Evolutionary conservation across 495 filamentous ascomycete genomes (phyloP).

Genomic region (Penicillium salamii): DNA sequence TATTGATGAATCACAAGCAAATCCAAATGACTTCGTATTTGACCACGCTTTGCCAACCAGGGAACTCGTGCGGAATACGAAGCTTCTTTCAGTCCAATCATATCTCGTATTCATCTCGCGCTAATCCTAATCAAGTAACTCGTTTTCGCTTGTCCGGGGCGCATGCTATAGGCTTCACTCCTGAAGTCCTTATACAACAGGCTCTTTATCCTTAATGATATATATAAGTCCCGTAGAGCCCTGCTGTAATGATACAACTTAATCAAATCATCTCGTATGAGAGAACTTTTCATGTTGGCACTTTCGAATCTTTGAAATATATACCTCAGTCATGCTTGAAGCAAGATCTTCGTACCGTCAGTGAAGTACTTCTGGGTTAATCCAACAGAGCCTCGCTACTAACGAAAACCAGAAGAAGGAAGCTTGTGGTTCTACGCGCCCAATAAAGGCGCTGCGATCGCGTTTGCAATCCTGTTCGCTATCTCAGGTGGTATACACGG

Average conservation of each 20-base stretch:
- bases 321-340: constrained; percentile 12
- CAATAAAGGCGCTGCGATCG: constrained; percentile 67
- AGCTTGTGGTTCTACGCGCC: constrained; percentile 73
- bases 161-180: neutral
- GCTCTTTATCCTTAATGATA: too few species aligned
- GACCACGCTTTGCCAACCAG: constrained; percentile 1
- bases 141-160: constrained; percentile 23
- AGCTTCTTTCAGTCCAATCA: neutral
- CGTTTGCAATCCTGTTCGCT: constrained; percentile 63
- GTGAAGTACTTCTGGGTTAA: neutral
- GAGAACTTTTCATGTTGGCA: too few species aligned
- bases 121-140: constrained; percentile 13
- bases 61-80: constrained; percentile 1
- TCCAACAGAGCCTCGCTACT: constrained; percentile 6
- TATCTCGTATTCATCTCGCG: neutral
- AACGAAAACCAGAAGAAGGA: constrained; percentile 30
- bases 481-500: constrained; percentile 55
- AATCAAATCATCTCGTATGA: neutral
- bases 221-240: neutral
- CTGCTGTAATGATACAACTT: neutral
- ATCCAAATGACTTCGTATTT: constrained; percentile 29
- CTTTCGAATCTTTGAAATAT: neutral
- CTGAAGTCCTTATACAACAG: neutral
- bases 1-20: too few species aligned
- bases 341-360: constrained; percentile 17